A percentile compares a stretch with the other conserved stretches of the same genome.
Conservation (phyloP, 805 yeast species). For the Schizosaccharomyces osmophilus region DNA sequence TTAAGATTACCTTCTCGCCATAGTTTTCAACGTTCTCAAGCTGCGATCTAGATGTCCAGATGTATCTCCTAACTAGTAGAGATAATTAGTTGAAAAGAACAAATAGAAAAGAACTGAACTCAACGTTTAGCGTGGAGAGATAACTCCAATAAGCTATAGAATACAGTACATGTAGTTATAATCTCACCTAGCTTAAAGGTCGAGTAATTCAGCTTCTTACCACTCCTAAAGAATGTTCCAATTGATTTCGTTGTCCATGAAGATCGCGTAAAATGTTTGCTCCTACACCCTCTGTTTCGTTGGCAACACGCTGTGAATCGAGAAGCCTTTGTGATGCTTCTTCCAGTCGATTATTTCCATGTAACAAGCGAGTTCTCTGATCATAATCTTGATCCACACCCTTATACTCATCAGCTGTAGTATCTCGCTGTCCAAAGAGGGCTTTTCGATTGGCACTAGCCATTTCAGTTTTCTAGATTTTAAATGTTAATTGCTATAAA, state of each 20-base stretch:
- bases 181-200: too few species aligned
- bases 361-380: constrained; percentile 62
- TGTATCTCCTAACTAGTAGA: constrained; percentile 49
- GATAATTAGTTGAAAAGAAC: neutral
- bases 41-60: constrained; percentile 82
- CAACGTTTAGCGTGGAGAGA: too few species aligned
- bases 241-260: constrained; percentile 81
- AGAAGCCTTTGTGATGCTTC: constrained; percentile 59
- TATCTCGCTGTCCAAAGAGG: constrained; percentile 35
- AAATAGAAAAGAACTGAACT: neutral
- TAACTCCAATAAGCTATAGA: neutral
- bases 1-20: constrained; percentile 38
- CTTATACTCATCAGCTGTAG: constrained; percentile 13
- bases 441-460: constrained; percentile 29
- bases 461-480: neutral
- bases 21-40: constrained; percentile 58
- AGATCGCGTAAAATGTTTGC: constrained; percentile 71
- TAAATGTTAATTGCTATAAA: neutral
- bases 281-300: constrained; percentile 80
- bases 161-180: neutral
- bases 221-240: constrained; percentile 50
- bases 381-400: constrained; percentile 16
- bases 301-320: constrained; percentile 72
- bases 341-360: constrained; percentile 57
- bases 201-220: neutral